Base-by-base conservation (phyloP, 768 basidiomycete species). In the Leucocoprinus sp. region DNA sequence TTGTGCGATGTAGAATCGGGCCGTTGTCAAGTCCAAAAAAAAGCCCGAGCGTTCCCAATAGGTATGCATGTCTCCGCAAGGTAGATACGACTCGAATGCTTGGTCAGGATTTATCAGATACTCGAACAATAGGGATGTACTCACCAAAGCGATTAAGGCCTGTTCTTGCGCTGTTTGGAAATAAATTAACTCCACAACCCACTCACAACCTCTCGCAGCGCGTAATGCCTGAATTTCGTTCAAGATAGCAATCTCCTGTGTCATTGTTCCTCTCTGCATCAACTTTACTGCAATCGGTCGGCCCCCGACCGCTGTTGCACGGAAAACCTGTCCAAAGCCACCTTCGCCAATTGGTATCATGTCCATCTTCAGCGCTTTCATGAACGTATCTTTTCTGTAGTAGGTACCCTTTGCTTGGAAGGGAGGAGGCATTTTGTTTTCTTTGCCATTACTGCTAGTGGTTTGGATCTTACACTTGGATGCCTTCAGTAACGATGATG, bases 301-400 rank as follows among this genome's bases (percentile, higher is more conserved):
- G 31, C 17, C 22, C 26, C 28, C 44, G 5, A 28, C 12, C 14
- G 27, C 44, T 12, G 18, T 45, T 28, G 44, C 44, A 11, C 44
- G 36, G 31, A 45, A 45, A 11, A 45, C 44, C 27, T 45, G 44
- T 2, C 44, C 44, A 21, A 45, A 45, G 12, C 44, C 44, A n/a
- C 44, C 44, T 26, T 45, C 44, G 15, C 44, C 44, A n/a, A 45
- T 31, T 6, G 44, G 44, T 31, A 37, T 37, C 28, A 38, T 29
- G 17, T 45, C 37, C 19, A 45, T 29, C 37, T 28, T 38, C 9
- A 45, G 37, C 5, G 36, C 44, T 15, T 24, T 18, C 37, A 38
- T 45, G n/a, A 45, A 45, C 21, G 44, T 29, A 22, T 45, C 44
- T 22, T 45, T 37, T 9, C 44, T 36, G 23, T 45, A 45, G 38